phyloP scores from a whole-genome alignment of 1,284 basidiomycete genomes.

The Boletus chippewaensis region DNA sequence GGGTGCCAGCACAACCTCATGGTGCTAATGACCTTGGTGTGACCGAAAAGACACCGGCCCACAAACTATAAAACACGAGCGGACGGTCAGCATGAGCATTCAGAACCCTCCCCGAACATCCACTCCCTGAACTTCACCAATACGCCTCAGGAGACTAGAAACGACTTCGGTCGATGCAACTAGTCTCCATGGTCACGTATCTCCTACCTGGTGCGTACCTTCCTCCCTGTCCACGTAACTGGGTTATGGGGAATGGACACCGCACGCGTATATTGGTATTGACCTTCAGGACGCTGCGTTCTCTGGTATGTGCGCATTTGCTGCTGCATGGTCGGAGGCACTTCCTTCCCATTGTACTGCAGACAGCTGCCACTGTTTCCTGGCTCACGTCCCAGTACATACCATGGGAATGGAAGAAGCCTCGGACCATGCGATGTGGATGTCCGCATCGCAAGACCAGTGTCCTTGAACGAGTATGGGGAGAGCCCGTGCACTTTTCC shows the following conservation, averaged over 20 bases:
- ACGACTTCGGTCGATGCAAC: not conserved
- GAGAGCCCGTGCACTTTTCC: not conserved
- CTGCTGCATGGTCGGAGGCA: slow-evolving; percentile 34
- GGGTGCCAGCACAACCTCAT: slow-evolving; percentile 41
- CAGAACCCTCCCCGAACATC: slow-evolving; percentile 7
- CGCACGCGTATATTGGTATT: not conserved
- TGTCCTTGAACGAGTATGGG: slow-evolving; percentile 1
- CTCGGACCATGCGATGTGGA: slow-evolving; percentile 33
- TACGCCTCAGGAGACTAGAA: not conserved
- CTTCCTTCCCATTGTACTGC: slow-evolving; percentile 36
- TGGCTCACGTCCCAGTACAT: slow-evolving; percentile 34
- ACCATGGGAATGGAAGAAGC: slow-evolving; percentile 44
- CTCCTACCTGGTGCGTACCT: slow-evolving; percentile 17
- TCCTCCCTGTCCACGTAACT: slow-evolving; percentile 5
- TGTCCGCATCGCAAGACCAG: slow-evolving; percentile 26
- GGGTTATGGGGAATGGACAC: slow-evolving; percentile 19
- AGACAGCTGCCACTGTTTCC: slow-evolving; percentile 28
- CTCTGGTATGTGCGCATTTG: slow-evolving; percentile 20
- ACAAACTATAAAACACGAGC: slow-evolving; percentile 24
- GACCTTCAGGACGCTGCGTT: slow-evolving; percentile 15
- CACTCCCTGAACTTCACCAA: slow-evolving; percentile 4
- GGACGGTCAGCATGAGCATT: slow-evolving; percentile 13
- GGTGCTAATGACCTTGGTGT: slow-evolving; percentile 83
- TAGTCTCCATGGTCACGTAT: not conserved
- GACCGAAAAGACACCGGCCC: slow-evolving; percentile 31